These are phyloP conservation scores for Fusarium metavorans DNA, from an alignment of 2,329 filamentous ascomycete genomes.

Conservation along the genomic window DNA sequence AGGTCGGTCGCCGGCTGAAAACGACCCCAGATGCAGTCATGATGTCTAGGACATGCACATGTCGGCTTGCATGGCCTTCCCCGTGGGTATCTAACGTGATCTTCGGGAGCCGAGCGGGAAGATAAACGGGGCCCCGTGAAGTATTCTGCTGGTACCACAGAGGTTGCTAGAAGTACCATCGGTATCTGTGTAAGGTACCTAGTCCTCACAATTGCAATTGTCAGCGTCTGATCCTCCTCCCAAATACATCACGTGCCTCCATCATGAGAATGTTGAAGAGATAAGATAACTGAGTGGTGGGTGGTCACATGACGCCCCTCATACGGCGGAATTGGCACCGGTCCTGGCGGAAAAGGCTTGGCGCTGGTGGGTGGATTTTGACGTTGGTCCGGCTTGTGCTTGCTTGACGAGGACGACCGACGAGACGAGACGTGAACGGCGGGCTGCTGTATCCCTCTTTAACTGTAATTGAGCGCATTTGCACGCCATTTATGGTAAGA, in stretches of 20 bases:
- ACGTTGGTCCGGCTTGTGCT: constrained; percentile 23
- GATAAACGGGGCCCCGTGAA: background rate
- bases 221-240: background rate
- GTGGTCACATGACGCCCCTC: background rate
- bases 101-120: background rate
- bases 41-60: background rate
- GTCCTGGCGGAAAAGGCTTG: constrained; percentile 16
- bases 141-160: background rate
- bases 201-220: background rate
- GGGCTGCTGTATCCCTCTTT: constrained; percentile 21
- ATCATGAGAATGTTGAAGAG: background rate
- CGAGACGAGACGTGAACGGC: constrained; percentile 25
- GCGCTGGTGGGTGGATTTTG: constrained; percentile 34
- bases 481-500: constrained; percentile 15
- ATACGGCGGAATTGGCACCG: background rate
- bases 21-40: background rate
- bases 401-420: constrained; percentile 27
- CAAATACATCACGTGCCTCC: background rate
- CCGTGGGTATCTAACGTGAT: background rate
- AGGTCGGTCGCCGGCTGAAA: background rate
- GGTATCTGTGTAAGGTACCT: background rate
- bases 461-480: constrained; percentile 2
- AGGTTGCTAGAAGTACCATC: background rate
- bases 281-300: background rate
- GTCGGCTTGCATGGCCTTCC: background rate